These are phyloP conservation scores for Ustilago vetiveriae DNA, from an alignment of 1,284 basidiomycete genomes.

Conservation along the genomic window DNA sequence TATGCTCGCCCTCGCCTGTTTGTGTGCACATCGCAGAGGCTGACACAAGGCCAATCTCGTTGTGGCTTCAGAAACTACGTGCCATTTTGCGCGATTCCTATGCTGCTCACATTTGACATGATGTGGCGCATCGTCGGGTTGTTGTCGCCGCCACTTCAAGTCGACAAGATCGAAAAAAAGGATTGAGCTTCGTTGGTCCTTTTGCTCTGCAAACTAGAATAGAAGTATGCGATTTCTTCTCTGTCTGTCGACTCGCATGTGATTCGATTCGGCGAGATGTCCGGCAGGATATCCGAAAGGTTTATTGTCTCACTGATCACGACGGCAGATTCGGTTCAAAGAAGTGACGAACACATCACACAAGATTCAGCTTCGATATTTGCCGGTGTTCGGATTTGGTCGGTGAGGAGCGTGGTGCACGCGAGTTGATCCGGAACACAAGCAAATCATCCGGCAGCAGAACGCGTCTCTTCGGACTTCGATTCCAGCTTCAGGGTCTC, in stretches of 20 bases:
- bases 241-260: too few relatives aligned
- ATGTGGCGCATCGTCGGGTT: conserved; percentile 27
- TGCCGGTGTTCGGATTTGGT: conserved; percentile 37
- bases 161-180: not conserved
- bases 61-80: conserved; percentile 32
- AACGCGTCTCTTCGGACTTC: not conserved
- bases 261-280: too few relatives aligned
- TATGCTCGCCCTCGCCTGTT: too few relatives aligned
- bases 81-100: conserved; percentile 38
- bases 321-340: too few relatives aligned
- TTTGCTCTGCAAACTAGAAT: not conserved
- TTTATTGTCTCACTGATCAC: not conserved
- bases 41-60: too few relatives aligned
- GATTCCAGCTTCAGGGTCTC: too few relatives aligned
- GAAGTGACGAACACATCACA: not conserved
- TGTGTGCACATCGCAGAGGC: too few relatives aligned
- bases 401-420: conserved; percentile 4
- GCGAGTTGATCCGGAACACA: too few relatives aligned
- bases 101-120: conserved; percentile 37
- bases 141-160: not conserved
- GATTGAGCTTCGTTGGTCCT: conserved; percentile 1
- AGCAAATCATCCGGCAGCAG: too few relatives aligned
- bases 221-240: too few relatives aligned
- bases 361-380: conserved; percentile 11
- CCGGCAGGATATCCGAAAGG: conserved; percentile 8